Evolutionary conservation across 306 rosid genomes (phyloP).

Genomic region (Vachellia pachyceras): DNA sequence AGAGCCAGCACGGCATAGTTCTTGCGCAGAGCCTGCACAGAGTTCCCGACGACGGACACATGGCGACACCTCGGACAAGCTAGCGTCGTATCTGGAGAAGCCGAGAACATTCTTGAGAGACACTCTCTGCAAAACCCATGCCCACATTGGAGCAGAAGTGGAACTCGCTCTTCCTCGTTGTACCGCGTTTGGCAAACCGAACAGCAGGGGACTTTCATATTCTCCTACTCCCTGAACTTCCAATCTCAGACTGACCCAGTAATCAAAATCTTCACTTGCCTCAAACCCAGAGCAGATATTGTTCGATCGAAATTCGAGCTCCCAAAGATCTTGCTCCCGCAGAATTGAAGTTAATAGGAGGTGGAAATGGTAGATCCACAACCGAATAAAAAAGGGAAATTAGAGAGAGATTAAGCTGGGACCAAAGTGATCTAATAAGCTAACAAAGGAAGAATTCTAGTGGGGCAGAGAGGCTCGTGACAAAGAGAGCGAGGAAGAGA

Average conservation of each 20-base stretch:
- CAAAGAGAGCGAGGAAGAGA: too few species aligned
- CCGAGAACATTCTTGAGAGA: too few species aligned
- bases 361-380: constrained; percentile 64
- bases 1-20: too few species aligned
- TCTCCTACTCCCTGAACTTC: neutral
- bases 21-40: too few species aligned
- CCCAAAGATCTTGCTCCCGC: constrained; percentile 36
- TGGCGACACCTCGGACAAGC: too few species aligned
- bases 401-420: constrained; percentile 13
- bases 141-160: too few species aligned
- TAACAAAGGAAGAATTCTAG: constrained; percentile 47
- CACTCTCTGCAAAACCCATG: too few species aligned
- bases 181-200: too few species aligned
- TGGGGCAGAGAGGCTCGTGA: constrained; percentile 37
- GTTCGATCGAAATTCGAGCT: constrained; percentile 17
- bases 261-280: constrained; percentile 22
- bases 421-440: constrained; percentile 46
- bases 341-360: constrained; percentile 30
- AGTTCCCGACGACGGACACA: too few species aligned
- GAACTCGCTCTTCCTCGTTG: too few species aligned
- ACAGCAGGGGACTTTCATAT: too few species aligned
- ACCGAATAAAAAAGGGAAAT: constrained; percentile 34
- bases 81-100: too few species aligned
- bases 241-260: constrained; percentile 9
- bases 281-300: constrained; percentile 3